Base-by-base conservation (phyloP, 2,329 filamentous ascomycete species). In the Cercospora sesami region DNA sequence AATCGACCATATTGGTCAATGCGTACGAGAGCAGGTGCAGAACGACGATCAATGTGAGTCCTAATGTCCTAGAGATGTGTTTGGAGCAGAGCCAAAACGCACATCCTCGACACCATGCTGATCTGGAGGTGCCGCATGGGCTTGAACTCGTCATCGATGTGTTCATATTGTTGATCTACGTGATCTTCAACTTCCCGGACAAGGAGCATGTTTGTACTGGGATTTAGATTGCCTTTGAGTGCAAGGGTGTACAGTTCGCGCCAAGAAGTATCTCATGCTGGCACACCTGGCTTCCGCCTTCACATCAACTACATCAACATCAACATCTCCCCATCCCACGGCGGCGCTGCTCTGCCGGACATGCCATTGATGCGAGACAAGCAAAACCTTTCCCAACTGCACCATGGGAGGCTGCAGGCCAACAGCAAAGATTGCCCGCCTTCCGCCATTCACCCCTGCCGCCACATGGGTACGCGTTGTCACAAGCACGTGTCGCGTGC, bases 161-260 rank as follows among this genome's bases (percentile, higher is more conserved):
- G 5, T 28, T n/a, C 5, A 55, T 55, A 55, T 28, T 55, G 48
- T 16, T 55, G 48, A 28, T 55, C 23, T 28, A 28, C 48, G 48
- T 55, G 48, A 55, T 55, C 48, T 23, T 1, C 18, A 26, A 45
- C 16, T 45, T 14, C 18, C 12, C 45, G 18, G 12, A 18, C 18
- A 18, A 48, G 45, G 6, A 2, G 18, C 18, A 48, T 48, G 48
- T 55, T 28, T 18, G 14, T 21, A n/a, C 30, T 59, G 55, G 55
- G 55, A 59, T 59, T 59, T 36, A 59, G 30, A 59, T 59, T 59
- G 55, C 16, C 21, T 12, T 2, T 59, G 28, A 59, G 55, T 23
- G 31, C 55, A 59, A 36, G 55, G 55, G 18, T 36, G 55, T 36
- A 16, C 30, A 14, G 30, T 23, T 36, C 9, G n/a, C 28, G 55